Conservation (phyloP, 345 rosid genomes). For the Anastatica hierochuntica region DNA sequence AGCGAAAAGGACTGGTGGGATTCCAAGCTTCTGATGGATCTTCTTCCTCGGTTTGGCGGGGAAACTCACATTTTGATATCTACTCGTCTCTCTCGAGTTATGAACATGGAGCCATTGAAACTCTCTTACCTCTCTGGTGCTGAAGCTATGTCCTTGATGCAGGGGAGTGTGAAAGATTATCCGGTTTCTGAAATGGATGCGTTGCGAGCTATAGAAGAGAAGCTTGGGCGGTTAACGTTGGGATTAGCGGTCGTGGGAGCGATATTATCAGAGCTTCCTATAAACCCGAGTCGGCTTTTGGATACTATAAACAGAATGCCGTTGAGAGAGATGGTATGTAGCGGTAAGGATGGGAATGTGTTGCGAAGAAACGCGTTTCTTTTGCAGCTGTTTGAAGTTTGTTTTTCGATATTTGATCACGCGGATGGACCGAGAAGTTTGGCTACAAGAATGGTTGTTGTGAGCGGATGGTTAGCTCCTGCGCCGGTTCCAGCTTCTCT, state of each 20-base stretch:
- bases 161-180: conserved; percentile 53
- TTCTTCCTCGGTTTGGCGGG: conserved; percentile 92
- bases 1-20: conserved; percentile 99
- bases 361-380: conserved; percentile 51
- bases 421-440: conserved; percentile 83
- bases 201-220: conserved; percentile 72
- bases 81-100: conserved; percentile 53
- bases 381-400: conserved; percentile 81
- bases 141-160: conserved; percentile 87
- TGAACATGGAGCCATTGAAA: conserved; percentile 82
- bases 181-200: conserved; percentile 59
- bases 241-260: conserved; percentile 82
- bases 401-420: conserved; percentile 92
- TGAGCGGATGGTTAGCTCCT: conserved; percentile 91
- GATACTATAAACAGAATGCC: conserved; percentile 90
- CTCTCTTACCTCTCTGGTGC: conserved; percentile 73
- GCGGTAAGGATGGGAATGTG: conserved; percentile 37
- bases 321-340: conserved; percentile 52
- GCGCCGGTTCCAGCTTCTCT: conserved; percentile 60
- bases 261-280: conserved; percentile 78
- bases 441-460: conserved; percentile 87
- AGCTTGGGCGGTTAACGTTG: conserved; percentile 62
- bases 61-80: conserved; percentile 85
- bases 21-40: conserved; percentile 78
- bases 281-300: conserved; percentile 73